Evolutionary conservation across 164 flowering plant genomes (phyloP).

Genomic region (Tetracentron sinense): DNA sequence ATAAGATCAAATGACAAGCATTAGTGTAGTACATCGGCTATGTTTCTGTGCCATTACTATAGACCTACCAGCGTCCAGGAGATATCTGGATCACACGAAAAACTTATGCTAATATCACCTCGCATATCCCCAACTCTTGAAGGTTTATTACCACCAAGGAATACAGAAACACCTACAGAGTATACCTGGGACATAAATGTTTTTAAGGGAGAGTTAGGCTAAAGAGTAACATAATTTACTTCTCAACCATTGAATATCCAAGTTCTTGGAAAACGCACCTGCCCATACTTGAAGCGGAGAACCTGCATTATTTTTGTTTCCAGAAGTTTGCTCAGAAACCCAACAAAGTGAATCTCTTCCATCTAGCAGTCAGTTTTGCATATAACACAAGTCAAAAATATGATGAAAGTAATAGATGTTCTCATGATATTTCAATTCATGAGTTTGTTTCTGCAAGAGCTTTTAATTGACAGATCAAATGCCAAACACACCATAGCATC

Average conservation of each 20-base stretch:
- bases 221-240: neutral
- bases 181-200: slow-evolving; percentile 51
- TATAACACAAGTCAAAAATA: slow-evolving; percentile 8
- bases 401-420: neutral
- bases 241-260: neutral
- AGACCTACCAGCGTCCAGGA: slow-evolving; percentile 65
- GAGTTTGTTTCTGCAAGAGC: too few species aligned
- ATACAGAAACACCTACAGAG: slow-evolving; percentile 87
- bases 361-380: slow-evolving; percentile 38
- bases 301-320: slow-evolving; percentile 89
- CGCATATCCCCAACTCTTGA: slow-evolving; percentile 83
- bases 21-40: neutral
- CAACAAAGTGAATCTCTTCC: slow-evolving; percentile 84
- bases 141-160: slow-evolving; percentile 93
- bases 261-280: slow-evolving; percentile 38
- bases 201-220: neutral
- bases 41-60: neutral
- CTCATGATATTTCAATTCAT: neutral
- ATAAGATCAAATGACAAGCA: neutral
- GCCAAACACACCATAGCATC: slow-evolving; percentile 56
- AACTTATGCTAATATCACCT: slow-evolving; percentile 85
- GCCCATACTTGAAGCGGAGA: slow-evolving; percentile 94
- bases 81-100: slow-evolving; percentile 92
- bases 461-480: slow-evolving; percentile 2
- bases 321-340: slow-evolving; percentile 83